phyloP scores from a whole-genome alignment of 352 stramenopile genomes.

The Thraustotheca clavata region DNA sequence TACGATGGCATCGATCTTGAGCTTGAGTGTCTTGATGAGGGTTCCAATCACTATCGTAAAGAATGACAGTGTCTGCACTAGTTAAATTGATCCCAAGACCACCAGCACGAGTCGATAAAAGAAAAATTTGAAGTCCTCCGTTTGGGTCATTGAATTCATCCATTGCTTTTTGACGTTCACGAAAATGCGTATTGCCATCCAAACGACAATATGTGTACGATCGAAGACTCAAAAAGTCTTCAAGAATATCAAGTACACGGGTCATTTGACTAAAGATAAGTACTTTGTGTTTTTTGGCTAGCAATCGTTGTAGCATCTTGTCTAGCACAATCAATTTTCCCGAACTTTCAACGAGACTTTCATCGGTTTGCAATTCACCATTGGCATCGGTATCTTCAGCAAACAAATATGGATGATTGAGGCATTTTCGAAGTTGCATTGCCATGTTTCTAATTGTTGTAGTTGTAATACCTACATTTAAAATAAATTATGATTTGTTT shows the following conservation, averaged over 20 bases:
- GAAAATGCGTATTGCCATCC: constrained; percentile 92
- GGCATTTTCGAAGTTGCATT: constrained; percentile 84
- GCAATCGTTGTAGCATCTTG: constrained; percentile 80
- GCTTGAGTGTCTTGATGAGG: constrained; percentile 93
- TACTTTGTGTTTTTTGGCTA: constrained; percentile 46
- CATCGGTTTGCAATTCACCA: constrained; percentile 31
- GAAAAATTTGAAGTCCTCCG: constrained; percentile 58
- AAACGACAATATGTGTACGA: constrained; percentile 94
- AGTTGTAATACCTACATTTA: constrained; percentile 35
- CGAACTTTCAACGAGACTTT: constrained; percentile 26
- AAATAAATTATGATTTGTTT: neutral
- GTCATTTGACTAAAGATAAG: constrained; percentile 81
- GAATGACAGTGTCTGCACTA: constrained; percentile 94
- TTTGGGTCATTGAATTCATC: constrained; percentile 85
- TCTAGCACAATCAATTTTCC: constrained; percentile 92
- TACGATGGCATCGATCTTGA: constrained; percentile 85
- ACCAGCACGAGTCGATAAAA: constrained; percentile 87
- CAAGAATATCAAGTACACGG: constrained; percentile 94
- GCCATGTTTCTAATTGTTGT: constrained; percentile 59
- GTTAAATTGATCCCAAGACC: constrained; percentile 97
- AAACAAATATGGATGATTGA: constrained; percentile 93
- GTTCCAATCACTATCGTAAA: constrained; percentile 99
- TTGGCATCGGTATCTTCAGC: constrained; percentile 22
- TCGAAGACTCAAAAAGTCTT: constrained; percentile 89
- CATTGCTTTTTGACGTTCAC: constrained; percentile 92